Evolutionary conservation across 73 alveolate genomes (phyloP).

Genomic region (Tetrahymena malaccensis): DNA sequence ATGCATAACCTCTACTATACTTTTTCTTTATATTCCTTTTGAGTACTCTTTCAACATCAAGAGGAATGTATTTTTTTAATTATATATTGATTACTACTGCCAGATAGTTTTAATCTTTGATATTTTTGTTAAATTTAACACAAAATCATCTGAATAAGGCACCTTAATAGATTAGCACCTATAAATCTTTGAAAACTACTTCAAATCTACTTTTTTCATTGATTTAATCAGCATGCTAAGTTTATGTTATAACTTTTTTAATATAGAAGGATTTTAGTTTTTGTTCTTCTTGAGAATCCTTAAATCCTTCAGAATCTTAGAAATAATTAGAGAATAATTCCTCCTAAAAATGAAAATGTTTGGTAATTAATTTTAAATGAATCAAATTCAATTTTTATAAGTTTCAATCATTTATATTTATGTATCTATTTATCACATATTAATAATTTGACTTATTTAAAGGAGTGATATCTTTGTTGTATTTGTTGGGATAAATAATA

Average conservation of each 20-base stretch:
- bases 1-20: background rate
- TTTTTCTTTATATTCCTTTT: background rate
- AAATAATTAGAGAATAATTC: background rate
- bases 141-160: background rate
- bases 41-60: background rate
- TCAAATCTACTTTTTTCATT: background rate
- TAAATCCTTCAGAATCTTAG: background rate
- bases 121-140: background rate
- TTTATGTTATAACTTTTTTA: background rate
- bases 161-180: background rate
- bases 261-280: background rate
- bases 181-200: background rate
- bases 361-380: background rate
- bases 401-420: too few relatives aligned
- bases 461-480: background rate
- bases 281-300: background rate
- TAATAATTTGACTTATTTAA: background rate
- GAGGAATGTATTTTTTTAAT: background rate
- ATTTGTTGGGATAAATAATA: background rate
- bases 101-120: background rate
- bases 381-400: too few relatives aligned
- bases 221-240: background rate
- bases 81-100: background rate
- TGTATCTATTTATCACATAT: background rate
- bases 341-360: background rate